These are phyloP conservation scores for Fulvia fulva DNA, from an alignment of 2,329 filamentous ascomycete genomes.

Conservation along the genomic window DNA sequence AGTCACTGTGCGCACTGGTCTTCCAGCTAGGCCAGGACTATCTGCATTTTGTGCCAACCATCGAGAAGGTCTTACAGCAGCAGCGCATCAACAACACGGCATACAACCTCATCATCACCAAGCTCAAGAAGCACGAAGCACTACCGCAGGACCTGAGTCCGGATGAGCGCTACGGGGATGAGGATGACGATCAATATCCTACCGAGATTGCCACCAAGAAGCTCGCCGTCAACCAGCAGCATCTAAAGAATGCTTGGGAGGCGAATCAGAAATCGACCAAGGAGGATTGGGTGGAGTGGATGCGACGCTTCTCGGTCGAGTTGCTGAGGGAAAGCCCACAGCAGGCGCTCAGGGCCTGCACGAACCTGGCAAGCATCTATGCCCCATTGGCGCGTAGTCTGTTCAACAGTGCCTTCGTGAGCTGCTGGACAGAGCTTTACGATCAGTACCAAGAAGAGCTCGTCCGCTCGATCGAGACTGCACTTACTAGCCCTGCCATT, in stretches of 20 bases:
- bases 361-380: slow-evolving; percentile 84
- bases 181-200: slow-evolving; percentile 74
- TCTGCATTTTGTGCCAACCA: slow-evolving; percentile 85
- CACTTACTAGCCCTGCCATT: slow-evolving; percentile 91
- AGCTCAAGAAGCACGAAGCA: slow-evolving; percentile 89
- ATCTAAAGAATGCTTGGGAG: slow-evolving; percentile 96
- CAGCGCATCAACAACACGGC: slow-evolving; percentile 85
- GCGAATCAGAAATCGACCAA: slow-evolving; percentile 94
- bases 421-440: slow-evolving; percentile 97
- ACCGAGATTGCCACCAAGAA: slow-evolving; percentile 88
- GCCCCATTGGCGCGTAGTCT: slow-evolving; percentile 85
- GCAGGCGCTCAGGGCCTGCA: slow-evolving; percentile 88
- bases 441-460: slow-evolving; percentile 96
- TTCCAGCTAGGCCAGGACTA: slow-evolving; percentile 96
- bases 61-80: slow-evolving; percentile 76
- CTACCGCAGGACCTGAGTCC: slow-evolving; percentile 93
- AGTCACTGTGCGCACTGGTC: slow-evolving; percentile 91
- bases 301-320: slow-evolving; percentile 92
- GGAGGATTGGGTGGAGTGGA: slow-evolving; percentile 99
- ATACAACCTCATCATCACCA: slow-evolving; percentile 87
- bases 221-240: slow-evolving; percentile 93
- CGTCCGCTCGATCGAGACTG: slow-evolving; percentile 90
- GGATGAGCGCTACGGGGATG: slow-evolving; percentile 65
- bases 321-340: slow-evolving; percentile 93
- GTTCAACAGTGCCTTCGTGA: slow-evolving; percentile 98